A percentile compares a stretch with the other conserved stretches of the same genome.
These are phyloP conservation scores for Triticum turgidum DNA, from an alignment of 176 grass and related monocot genomes.

Conservation along the genomic window DNA sequence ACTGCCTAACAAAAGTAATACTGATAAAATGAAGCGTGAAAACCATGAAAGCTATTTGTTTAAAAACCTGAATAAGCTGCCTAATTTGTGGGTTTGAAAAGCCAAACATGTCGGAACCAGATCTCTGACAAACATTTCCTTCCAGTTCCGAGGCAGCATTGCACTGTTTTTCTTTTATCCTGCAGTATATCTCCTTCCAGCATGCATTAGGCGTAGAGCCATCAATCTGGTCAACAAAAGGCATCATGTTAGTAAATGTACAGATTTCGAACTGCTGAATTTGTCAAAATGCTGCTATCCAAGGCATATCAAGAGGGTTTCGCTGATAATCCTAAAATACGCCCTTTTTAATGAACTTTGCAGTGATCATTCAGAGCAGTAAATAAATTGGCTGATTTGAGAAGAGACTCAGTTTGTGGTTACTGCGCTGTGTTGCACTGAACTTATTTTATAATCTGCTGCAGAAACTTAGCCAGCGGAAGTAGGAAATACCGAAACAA, in stretches of 20 bases:
- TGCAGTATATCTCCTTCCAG: constrained; percentile 95
- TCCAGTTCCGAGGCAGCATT: constrained; percentile 50
- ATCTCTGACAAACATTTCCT: constrained; percentile 65
- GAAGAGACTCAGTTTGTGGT: background rate
- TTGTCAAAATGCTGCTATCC: background rate
- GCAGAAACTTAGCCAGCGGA: background rate
- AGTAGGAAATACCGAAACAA: background rate
- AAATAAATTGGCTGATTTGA: constrained; percentile 5
- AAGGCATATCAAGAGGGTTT: constrained; percentile 16
- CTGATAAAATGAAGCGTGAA: constrained; percentile 20
- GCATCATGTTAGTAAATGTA: constrained; percentile 26
- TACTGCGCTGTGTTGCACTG: background rate
- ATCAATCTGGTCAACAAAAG: constrained; percentile 60
- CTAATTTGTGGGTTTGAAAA: constrained; percentile 90
- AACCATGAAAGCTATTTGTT: constrained; percentile 32
- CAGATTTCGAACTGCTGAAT: background rate
- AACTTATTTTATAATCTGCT: constrained; percentile 11
- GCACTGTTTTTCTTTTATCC: constrained; percentile 66
- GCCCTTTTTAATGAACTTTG: constrained; percentile 12
- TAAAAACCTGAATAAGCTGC: constrained; percentile 91
- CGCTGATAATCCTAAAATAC: constrained; percentile 20
- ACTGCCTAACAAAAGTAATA: constrained; percentile 15
- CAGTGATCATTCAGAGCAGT: background rate
- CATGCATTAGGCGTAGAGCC: constrained; percentile 81
- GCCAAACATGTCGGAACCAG: constrained; percentile 97